These are phyloP conservation scores for Solanum sejunctum DNA, from an alignment of 257 asterid genomes.

Conservation along the genomic window DNA sequence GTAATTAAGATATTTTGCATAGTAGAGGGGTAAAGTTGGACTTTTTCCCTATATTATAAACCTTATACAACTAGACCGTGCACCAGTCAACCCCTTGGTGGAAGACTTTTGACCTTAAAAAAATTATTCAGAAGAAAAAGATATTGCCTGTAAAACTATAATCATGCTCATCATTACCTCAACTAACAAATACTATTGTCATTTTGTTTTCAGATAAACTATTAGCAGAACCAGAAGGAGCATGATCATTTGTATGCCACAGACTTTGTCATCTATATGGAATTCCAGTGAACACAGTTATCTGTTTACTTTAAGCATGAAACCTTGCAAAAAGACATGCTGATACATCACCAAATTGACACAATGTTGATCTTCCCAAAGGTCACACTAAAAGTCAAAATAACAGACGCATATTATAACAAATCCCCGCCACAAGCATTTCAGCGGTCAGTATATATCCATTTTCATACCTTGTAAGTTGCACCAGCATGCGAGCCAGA, in stretches of 20 bases:
- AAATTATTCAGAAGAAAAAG: not conserved
- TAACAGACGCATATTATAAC: not conserved
- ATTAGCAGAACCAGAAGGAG: not conserved
- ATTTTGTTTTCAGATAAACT: not conserved
- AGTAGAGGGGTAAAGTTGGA: not conserved
- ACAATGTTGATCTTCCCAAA: not conserved
- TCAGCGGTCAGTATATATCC: not conserved
- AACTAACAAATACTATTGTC: not conserved
- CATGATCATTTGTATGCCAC: not conserved
- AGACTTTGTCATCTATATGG: not conserved
- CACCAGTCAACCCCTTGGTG: not conserved
- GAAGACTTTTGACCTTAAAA: not conserved
- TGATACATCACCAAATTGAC: not conserved
- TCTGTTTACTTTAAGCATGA: not conserved
- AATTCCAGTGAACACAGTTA: not conserved
- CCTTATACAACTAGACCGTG: not conserved
- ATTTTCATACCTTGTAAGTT: constrained; percentile 37
- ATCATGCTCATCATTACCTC: not conserved
- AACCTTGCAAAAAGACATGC: not conserved
- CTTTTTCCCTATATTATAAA: not conserved
- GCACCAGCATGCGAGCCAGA: constrained; percentile 19
- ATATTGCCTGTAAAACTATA: not conserved
- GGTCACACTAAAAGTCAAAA: not conserved
- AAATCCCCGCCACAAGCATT: not conserved
- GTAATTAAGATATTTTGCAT: not conserved